These are phyloP conservation scores for Botrytis byssoidea DNA, from an alignment of 2,329 filamentous ascomycete genomes.

Conservation along the genomic window DNA sequence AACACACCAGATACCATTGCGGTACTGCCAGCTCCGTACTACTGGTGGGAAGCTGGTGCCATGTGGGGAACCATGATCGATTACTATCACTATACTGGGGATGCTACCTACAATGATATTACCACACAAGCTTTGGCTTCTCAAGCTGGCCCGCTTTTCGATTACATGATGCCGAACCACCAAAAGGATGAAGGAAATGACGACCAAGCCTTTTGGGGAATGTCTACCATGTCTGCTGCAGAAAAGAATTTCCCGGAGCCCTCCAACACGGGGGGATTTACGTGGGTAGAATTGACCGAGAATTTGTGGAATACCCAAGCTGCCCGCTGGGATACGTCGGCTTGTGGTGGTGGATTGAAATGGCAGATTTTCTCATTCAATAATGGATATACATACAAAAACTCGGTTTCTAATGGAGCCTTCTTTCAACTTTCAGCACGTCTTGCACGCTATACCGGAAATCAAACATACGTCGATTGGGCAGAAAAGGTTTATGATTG, in stretches of 20 bases:
- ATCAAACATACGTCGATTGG: slow-evolving; percentile 65
- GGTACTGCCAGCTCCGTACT: slow-evolving; percentile 65
- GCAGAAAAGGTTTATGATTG: slow-evolving; percentile 67
- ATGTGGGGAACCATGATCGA: slow-evolving; percentile 68
- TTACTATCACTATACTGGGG: slow-evolving; percentile 66
- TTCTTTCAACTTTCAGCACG: slow-evolving; percentile 80
- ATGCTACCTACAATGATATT: slow-evolving; percentile 59
- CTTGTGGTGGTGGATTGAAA: slow-evolving; percentile 69
- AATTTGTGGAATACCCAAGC: slow-evolving; percentile 73
- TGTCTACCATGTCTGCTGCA: slow-evolving; percentile 64
- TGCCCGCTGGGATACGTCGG: slow-evolving; percentile 65
- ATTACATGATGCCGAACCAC: slow-evolving; percentile 60
- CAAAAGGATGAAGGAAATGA: slow-evolving; percentile 67
- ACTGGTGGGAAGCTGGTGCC: slow-evolving; percentile 56
- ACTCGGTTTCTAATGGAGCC: slow-evolving; percentile 76
- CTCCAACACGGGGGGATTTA: slow-evolving; percentile 49
- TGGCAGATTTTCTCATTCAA: slow-evolving; percentile 83
- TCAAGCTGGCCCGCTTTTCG: slow-evolving; percentile 57
- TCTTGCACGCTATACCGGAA: slow-evolving; percentile 67
- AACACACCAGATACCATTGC: slow-evolving; percentile 55
- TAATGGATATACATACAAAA: slow-evolving; percentile 80
- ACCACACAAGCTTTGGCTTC: slow-evolving; percentile 58
- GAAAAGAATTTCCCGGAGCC: slow-evolving; percentile 66
- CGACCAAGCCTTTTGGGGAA: slow-evolving; percentile 73
- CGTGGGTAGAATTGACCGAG: slow-evolving; percentile 65